These are phyloP conservation scores for Mycena haematopus DNA, from an alignment of 768 basidiomycete genomes.

Conservation along the genomic window DNA sequence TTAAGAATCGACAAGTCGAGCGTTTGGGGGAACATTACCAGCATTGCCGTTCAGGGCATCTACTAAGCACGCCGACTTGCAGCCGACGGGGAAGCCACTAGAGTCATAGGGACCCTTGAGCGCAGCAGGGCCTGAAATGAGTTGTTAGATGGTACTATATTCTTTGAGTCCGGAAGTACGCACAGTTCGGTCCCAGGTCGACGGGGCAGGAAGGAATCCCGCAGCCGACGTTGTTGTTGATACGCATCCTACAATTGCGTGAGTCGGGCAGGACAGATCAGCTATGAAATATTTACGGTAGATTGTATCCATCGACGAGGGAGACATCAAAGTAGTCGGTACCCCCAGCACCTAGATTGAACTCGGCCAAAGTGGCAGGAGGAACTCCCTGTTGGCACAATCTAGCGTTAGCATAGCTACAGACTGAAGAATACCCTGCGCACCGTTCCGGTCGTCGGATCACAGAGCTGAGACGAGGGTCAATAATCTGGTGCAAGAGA, in stretches of 20 bases:
- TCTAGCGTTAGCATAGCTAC: too few species aligned
- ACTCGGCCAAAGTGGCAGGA: slow-evolving; percentile 63
- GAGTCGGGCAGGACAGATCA: neutral
- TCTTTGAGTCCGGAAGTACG: slow-evolving; percentile 6
- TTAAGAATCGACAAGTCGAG: neutral
- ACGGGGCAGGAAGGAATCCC: slow-evolving; percentile 49
- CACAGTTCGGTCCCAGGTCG: slow-evolving; percentile 52
- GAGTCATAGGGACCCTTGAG: slow-evolving; percentile 36
- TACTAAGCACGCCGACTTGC: slow-evolving; percentile 50
- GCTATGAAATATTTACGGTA: neutral
- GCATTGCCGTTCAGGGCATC: slow-evolving; percentile 42
- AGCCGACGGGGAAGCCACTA: slow-evolving; percentile 44
- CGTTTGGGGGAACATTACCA: slow-evolving; percentile 38
- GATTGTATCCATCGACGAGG: slow-evolving; percentile 9
- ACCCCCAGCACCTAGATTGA: neutral
- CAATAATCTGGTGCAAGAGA: neutral
- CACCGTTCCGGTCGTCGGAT: slow-evolving; percentile 43
- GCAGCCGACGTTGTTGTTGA: slow-evolving; percentile 42
- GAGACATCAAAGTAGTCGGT: slow-evolving; percentile 4
- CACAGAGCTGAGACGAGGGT: slow-evolving; percentile 37
- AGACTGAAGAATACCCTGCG: too few species aligned
- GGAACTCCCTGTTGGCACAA: slow-evolving; percentile 51
- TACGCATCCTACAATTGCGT: slow-evolving; percentile 27
- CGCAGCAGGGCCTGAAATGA: slow-evolving; percentile 27
- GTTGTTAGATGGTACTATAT: neutral